Evolutionary conservation across 257 asterid genomes (phyloP).

Genomic region (Forsythia suspensa): DNA sequence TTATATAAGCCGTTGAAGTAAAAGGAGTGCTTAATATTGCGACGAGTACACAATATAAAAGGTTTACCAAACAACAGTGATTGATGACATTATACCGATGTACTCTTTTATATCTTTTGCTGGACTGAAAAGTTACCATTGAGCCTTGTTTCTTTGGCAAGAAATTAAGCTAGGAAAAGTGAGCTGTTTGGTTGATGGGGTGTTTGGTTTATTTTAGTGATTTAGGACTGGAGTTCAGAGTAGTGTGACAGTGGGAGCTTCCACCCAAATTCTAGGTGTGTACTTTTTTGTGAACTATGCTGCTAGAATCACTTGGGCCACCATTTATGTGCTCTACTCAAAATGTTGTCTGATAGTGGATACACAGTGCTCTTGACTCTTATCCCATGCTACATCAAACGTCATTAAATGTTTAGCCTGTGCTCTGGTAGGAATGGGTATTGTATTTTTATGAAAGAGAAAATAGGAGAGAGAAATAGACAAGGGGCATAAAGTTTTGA

Average conservation of each 20-base stretch:
- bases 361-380: neutral
- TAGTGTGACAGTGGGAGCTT: neutral
- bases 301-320: neutral
- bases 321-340: neutral
- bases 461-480: neutral
- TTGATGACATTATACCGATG: neutral
- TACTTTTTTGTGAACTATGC: neutral
- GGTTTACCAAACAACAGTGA: neutral
- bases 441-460: neutral
- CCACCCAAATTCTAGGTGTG: neutral
- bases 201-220: neutral
- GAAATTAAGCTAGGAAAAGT: neutral
- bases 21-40: neutral
- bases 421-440: too few relatives aligned
- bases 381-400: neutral
- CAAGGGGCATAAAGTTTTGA: neutral
- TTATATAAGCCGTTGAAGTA: neutral
- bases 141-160: neutral
- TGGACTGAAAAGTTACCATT: neutral
- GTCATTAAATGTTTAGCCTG: neutral
- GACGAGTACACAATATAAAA: neutral
- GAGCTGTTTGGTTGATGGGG: neutral
- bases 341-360: neutral
- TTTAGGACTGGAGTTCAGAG: neutral
- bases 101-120: neutral